phyloP scores from a whole-genome alignment of 2,329 filamentous ascomycete genomes.

The Bipolaris oryzae region DNA sequence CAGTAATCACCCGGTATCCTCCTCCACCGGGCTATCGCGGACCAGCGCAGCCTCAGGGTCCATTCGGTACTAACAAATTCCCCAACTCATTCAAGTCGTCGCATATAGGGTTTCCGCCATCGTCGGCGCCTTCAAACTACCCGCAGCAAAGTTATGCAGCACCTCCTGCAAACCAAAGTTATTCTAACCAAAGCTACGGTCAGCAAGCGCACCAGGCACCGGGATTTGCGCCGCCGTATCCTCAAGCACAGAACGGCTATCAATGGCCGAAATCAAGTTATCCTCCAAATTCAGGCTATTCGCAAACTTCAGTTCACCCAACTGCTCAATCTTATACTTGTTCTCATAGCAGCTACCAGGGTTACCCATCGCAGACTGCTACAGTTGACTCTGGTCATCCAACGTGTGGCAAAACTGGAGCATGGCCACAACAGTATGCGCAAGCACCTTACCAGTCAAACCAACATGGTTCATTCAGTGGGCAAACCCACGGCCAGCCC shows the following conservation, averaged over 20 bases:
- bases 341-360: slow-evolving; percentile 23
- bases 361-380: slow-evolving; percentile 27
- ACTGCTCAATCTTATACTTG: slow-evolving; percentile 29
- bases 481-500: slow-evolving; percentile 4
- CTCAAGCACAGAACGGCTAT: slow-evolving; percentile 26
- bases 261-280: slow-evolving; percentile 38
- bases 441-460: slow-evolving; percentile 24
- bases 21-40: slow-evolving; percentile 56
- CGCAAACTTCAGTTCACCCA: slow-evolving; percentile 31
- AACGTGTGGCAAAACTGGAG: slow-evolving; percentile 29
- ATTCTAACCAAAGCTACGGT: slow-evolving; percentile 31
- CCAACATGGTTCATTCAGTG: slow-evolving; percentile 25
- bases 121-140: slow-evolving; percentile 27
- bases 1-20: slow-evolving; percentile 57
- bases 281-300: slow-evolving; percentile 28
- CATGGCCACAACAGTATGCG: slow-evolving; percentile 29
- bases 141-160: slow-evolving; percentile 31
- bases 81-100: slow-evolving; percentile 35
- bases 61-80: slow-evolving; percentile 35
- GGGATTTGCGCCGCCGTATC: slow-evolving; percentile 29
- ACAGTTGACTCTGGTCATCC: slow-evolving; percentile 32
- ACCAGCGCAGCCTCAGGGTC: slow-evolving; percentile 40
- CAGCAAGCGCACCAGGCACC: slow-evolving; percentile 24
- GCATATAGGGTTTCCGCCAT: slow-evolving; percentile 36
- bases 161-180: slow-evolving; percentile 29